Evolutionary conservation across 495 filamentous ascomycete species (phyloP), one percentile per base, ranked within the genome.

Genomic region (Penicillium lagena): DNA sequence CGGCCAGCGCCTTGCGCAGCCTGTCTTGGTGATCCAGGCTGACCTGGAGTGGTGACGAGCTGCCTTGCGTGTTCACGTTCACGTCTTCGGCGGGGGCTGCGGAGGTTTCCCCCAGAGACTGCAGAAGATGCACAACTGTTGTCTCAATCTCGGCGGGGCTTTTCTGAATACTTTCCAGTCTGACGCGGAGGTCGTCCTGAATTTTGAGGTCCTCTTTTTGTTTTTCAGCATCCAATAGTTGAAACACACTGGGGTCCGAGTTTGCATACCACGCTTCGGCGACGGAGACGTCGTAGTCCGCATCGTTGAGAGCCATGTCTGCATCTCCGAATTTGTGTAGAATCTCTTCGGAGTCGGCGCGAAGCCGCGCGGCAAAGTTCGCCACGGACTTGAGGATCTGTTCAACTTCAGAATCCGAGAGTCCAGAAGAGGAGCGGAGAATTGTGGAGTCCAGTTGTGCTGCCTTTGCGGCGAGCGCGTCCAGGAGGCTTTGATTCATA

Each of bases 261-360:
- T 67, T 63, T 28, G 71, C 58, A 51, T 73, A 69, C 22, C 62
- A 68, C 9, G 73, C 75, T 46, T 76, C 72, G 29, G 75, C 74
- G 27, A 75, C 71, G 27, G 75, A 76, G 27, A 78, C 62, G 38
- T 67, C 61, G 49, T 78, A 78, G 47, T 78, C 75, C 9, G 73
- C 74, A 36, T 73, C 63, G 50, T 77, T 77, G 40, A 78, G 65
- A 6, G 63, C 56, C 47, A 68, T 64, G 39, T 77, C 75, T 9
- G 70, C 75, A 7, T 66, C 51, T 32, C 69, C 68, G 13, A 74
- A 76, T 40, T 58, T 70, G 37, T 64, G 70, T 17, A 78, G 59
- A 29, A 77, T 74, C 10, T 72, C 64, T 50, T 76, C 73, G 12
- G 75, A 77, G 40, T 75, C 64, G 33, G 57, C 50, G 8, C 60